These are phyloP conservation scores for Paramecium octaurelia DNA, from an alignment of 73 alveolate species.

Conservation along the genomic window DNA sequence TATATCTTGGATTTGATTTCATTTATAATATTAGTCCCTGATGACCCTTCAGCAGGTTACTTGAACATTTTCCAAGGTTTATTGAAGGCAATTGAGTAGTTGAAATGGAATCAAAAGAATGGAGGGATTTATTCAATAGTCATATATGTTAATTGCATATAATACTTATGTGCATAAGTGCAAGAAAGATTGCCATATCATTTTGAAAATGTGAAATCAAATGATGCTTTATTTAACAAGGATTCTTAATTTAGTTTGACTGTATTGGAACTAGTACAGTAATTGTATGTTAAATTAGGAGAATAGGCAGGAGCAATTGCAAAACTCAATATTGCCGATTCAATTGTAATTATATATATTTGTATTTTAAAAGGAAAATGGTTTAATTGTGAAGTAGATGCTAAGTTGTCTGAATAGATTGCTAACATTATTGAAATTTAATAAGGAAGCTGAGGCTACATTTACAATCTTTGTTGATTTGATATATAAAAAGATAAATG, in stretches of 20 bases:
- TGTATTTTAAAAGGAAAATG: constrained; percentile 29
- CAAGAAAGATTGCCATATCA: constrained; percentile 62
- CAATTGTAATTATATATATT: not conserved
- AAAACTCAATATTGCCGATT: not conserved
- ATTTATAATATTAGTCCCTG: constrained; percentile 48
- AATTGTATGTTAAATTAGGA: constrained; percentile 13
- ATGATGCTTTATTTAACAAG: constrained; percentile 39
- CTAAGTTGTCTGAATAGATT: constrained; percentile 44
- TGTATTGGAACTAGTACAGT: constrained; percentile 38
- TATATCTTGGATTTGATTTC: constrained; percentile 32
- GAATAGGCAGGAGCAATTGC: constrained; percentile 7
- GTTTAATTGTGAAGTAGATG: not conserved
- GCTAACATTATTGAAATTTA: constrained; percentile 3
- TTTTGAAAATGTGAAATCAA: constrained; percentile 52
- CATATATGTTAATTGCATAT: constrained; percentile 13
- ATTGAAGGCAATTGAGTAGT: not conserved
- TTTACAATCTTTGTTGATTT: not conserved
- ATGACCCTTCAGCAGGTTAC: constrained; percentile 54
- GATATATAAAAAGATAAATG: constrained; percentile 35
- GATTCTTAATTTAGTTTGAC: constrained; percentile 49
- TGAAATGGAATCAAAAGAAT: constrained; percentile 48
- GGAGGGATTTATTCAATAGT: constrained; percentile 35
- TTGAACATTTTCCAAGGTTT: constrained; percentile 41
- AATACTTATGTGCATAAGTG: constrained; percentile 37
- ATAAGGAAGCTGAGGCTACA: not conserved